Percentiles rank a stretch among this genome's conserved stretches.
These are phyloP conservation scores for Pilobolus umbonatus DNA, from an alignment of 192 early-diverging fungal species.

Conservation along the genomic window DNA sequence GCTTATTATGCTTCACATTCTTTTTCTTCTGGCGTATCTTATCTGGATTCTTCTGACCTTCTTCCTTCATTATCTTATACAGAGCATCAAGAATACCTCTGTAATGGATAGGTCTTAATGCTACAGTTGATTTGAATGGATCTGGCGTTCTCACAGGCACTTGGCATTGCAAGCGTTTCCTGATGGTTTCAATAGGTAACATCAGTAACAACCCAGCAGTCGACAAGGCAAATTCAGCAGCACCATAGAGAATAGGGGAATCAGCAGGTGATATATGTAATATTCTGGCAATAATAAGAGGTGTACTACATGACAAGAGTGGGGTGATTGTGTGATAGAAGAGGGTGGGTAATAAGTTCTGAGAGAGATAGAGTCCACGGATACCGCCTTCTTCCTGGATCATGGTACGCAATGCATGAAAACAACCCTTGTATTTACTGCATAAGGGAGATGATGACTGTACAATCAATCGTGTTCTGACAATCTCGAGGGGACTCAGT, in stretches of 20 bases:
- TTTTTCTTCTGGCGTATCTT: not conserved
- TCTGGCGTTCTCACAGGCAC: constrained; percentile 49
- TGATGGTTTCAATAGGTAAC: constrained; percentile 77
- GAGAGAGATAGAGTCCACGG: constrained; percentile 51
- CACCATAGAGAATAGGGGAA: constrained; percentile 51
- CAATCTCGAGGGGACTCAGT: constrained; percentile 86
- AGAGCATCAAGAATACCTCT: constrained; percentile 60
- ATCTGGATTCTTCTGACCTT: constrained; percentile 38
- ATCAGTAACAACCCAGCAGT: constrained; percentile 69
- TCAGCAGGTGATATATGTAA: constrained; percentile 50
- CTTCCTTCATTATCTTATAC: constrained; percentile 67
- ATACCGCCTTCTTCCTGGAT: constrained; percentile 65
- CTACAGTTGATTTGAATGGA: constrained; percentile 59
- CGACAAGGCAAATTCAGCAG: constrained; percentile 58
- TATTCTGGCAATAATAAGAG: constrained; percentile 58
- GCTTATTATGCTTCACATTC: not conserved
- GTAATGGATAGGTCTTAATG: constrained; percentile 59
- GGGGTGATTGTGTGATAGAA: constrained; percentile 73
- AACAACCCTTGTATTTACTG: constrained; percentile 69
- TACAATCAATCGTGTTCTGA: constrained; percentile 77
- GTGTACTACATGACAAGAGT: constrained; percentile 57
- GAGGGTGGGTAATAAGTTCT: constrained; percentile 69
- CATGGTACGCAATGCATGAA: constrained; percentile 71
- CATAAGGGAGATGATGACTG: constrained; percentile 69
- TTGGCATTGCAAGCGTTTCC: constrained; percentile 79